Evolutionary conservation across 257 asterid genomes (phyloP).

Genomic region (Fraxinus cuspidata): DNA sequence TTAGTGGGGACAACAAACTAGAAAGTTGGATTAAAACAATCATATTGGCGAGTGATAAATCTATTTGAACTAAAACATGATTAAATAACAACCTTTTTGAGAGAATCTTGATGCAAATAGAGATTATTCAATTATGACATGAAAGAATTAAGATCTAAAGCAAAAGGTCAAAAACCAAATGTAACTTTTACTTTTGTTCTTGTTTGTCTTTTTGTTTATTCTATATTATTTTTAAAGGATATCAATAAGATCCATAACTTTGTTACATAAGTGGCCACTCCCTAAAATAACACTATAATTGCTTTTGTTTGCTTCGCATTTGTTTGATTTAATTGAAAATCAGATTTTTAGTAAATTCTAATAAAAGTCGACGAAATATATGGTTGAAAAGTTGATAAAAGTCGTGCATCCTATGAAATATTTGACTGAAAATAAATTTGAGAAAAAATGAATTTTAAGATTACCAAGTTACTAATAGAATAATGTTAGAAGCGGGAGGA

Average conservation of each 20-base stretch:
- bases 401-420: too few relatives aligned
- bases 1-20: background rate
- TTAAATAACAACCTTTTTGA: constrained; percentile 26
- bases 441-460: too few relatives aligned
- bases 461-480: too few relatives aligned
- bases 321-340: too few relatives aligned
- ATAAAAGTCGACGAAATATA: too few relatives aligned
- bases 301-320: too few relatives aligned
- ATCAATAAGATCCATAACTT: background rate
- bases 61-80: constrained; percentile 6
- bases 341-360: too few relatives aligned
- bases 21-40: background rate
- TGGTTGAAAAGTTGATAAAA: too few relatives aligned
- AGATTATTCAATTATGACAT: constrained; percentile 31
- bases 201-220: constrained; percentile 11
- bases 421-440: too few relatives aligned
- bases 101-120: constrained; percentile 33
- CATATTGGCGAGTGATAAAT: background rate
- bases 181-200: constrained; percentile 31
- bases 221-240: background rate
- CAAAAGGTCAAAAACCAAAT: constrained; percentile 29
- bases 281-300: too few relatives aligned
- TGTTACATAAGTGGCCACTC: background rate
- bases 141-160: constrained; percentile 33
- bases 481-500: too few relatives aligned